Conservation (phyloP, 768 basidiomycete genomes). For the Pleurotus pulmonarius region DNA sequence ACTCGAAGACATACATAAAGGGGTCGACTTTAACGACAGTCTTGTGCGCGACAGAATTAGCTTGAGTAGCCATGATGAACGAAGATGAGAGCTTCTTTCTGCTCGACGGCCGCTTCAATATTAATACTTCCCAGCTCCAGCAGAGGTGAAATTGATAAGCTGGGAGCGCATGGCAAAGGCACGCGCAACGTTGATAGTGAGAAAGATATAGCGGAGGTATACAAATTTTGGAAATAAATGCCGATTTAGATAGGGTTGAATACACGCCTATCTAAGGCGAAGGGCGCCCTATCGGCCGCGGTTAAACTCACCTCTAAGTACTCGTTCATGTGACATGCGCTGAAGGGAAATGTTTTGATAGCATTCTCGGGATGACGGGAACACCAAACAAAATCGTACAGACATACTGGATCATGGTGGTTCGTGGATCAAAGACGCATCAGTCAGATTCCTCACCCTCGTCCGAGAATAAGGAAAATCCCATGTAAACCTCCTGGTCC, state of each 20-base stretch:
- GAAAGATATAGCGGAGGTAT: constrained; percentile 1
- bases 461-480: no score
- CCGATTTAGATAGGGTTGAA: neutral
- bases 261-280: no score
- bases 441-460: no score
- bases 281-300: no score
- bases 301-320: no score
- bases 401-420: no score
- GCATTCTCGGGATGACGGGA: no score
- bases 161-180: constrained; percentile 1
- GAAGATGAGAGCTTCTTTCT: neutral
- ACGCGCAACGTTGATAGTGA: constrained; percentile 5
- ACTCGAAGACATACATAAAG: constrained; percentile 46
- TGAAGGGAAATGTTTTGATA: no score
- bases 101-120: neutral
- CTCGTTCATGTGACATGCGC: no score
- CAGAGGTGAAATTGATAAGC: constrained; percentile 2
- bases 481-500: no score
- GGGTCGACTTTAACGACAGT: constrained; percentile 65
- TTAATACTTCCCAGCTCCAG: neutral
- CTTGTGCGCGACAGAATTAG: constrained; percentile 58
- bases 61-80: constrained; percentile 50
- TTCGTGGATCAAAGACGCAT: no score
- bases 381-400: no score
- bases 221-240: constrained; percentile 3